Percentiles rank a stretch among this genome's conserved stretches.
Conservation (phyloP, 805 yeast genomes). For the Candida loeiensis region DNA sequence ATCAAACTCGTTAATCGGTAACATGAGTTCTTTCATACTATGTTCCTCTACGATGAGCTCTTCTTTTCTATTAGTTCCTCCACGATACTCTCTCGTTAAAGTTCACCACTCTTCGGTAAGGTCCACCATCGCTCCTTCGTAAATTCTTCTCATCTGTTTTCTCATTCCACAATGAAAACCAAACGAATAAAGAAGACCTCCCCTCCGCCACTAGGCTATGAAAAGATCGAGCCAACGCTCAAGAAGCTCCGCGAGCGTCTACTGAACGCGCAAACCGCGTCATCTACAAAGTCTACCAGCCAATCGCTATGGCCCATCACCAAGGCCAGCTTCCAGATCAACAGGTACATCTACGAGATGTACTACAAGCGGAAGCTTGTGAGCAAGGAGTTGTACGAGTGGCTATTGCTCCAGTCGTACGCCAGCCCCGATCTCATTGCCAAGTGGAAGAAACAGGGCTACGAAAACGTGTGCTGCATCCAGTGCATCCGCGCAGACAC, state of each 20-base stretch:
- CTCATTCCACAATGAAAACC: neutral
- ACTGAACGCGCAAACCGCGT: conserved; percentile 41
- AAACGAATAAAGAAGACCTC: conserved; percentile 11
- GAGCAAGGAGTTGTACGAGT: conserved; percentile 63
- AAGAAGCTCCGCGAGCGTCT: conserved; percentile 55
- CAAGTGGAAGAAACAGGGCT: conserved; percentile 79
- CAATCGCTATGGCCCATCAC: conserved; percentile 68
- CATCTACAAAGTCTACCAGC: conserved; percentile 37
- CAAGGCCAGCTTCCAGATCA: conserved; percentile 67
- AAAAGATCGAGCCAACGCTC: conserved; percentile 63
- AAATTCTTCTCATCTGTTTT: neutral
- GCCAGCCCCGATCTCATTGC: conserved; percentile 73
- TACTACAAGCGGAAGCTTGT: conserved; percentile 70
- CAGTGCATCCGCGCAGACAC: conserved; percentile 70
- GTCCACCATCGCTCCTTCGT: neutral
- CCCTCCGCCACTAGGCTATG: conserved; percentile 70
- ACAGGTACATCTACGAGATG: conserved; percentile 71
- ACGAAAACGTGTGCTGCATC: conserved; percentile 81
- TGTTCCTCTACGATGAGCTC: too few species aligned
- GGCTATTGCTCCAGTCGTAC: conserved; percentile 63
- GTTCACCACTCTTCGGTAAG: too few species aligned
- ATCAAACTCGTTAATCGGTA: too few species aligned
- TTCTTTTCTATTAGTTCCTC: too few species aligned
- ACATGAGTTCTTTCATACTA: too few species aligned
- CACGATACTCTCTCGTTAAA: too few species aligned